Percentiles rank a stretch among this genome's conserved stretches.
phyloP scores from a whole-genome alignment of 495 filamentous ascomycete species.

The Lasiosphaeria hispida region DNA sequence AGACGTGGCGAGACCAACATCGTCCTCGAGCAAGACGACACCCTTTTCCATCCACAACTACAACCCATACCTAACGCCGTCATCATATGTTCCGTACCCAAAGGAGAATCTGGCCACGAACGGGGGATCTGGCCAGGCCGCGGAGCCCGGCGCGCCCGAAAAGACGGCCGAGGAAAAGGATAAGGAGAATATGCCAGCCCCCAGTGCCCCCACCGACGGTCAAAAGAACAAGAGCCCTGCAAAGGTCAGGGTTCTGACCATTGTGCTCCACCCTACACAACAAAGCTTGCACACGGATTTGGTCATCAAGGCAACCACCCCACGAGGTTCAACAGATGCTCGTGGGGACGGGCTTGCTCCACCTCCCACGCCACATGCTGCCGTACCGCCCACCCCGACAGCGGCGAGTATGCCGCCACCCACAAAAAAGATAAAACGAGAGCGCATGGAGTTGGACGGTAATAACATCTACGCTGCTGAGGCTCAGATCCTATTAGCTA shows the following conservation, averaged over 20 bases:
- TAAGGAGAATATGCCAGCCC: constrained; percentile 52
- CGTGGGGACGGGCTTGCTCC: constrained; percentile 52
- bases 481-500: constrained; percentile 63
- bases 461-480: constrained; percentile 71
- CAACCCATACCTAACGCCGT: constrained; percentile 82
- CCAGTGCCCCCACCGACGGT: constrained; percentile 41
- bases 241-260: constrained; percentile 67
- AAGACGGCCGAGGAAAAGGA: constrained; percentile 35
- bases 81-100: constrained; percentile 77
- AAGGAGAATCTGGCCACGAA: constrained; percentile 49
- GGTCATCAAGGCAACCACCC: constrained; percentile 69
- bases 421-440: constrained; percentile 65
- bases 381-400: constrained; percentile 60
- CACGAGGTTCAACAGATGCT: constrained; percentile 45
- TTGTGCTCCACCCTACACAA: constrained; percentile 81
- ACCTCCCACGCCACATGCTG: constrained; percentile 63
- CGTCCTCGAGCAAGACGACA: constrained; percentile 56
- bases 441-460: constrained; percentile 70
- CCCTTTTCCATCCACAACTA: constrained; percentile 90
- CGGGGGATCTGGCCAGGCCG: constrained; percentile 19
- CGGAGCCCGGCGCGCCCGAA: constrained; percentile 23
- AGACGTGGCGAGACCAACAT: constrained; percentile 54
- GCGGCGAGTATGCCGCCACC: constrained; percentile 52
- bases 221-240: constrained; percentile 49
- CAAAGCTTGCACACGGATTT: constrained; percentile 72